Conservation (phyloP, 768 basidiomycete genomes). For the Trametopsis cervina region DNA sequence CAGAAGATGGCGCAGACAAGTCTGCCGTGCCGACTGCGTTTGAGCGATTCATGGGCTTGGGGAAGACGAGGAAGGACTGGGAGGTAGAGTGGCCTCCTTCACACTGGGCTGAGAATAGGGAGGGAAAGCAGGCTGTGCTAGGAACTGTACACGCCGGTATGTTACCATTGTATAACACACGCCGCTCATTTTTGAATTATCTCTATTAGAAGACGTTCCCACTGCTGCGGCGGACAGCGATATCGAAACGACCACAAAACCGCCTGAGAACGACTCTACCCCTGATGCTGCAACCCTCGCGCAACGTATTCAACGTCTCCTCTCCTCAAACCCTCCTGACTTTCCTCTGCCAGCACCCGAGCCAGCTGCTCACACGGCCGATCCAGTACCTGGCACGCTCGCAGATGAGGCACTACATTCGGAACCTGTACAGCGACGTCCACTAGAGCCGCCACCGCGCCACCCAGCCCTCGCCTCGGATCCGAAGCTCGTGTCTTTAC, state of each 20-base stretch:
- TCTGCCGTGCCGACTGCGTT: constrained; percentile 17
- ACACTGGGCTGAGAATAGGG: constrained; percentile 4
- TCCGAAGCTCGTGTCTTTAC: constrained; percentile 38
- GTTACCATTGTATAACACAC: not conserved
- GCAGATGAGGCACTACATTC: not conserved
- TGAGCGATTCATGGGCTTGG: constrained; percentile 18
- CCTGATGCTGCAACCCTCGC: constrained; percentile 41
- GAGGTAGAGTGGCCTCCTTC: constrained; percentile 13
- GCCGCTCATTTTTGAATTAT: not conserved
- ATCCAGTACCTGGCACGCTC: not conserved
- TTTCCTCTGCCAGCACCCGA: constrained; percentile 18
- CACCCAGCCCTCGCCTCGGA: constrained; percentile 30
- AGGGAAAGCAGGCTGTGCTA: not conserved
- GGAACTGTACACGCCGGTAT: not conserved
- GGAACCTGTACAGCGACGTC: not conserved
- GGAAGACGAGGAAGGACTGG: constrained; percentile 12
- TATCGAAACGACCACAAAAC: not conserved
- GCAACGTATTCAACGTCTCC: constrained; percentile 43
- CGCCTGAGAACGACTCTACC: constrained; percentile 1
- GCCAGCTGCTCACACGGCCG: constrained; percentile 12
- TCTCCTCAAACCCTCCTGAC: constrained; percentile 36
- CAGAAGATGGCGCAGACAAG: constrained; percentile 4
- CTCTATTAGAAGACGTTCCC: not conserved
- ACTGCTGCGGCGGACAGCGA: not conserved
- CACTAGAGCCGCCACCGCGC: constrained; percentile 20